phyloP scores from a whole-genome alignment of 768 basidiomycete species.

The button mushroom (Agaricus bisporus) region DNA sequence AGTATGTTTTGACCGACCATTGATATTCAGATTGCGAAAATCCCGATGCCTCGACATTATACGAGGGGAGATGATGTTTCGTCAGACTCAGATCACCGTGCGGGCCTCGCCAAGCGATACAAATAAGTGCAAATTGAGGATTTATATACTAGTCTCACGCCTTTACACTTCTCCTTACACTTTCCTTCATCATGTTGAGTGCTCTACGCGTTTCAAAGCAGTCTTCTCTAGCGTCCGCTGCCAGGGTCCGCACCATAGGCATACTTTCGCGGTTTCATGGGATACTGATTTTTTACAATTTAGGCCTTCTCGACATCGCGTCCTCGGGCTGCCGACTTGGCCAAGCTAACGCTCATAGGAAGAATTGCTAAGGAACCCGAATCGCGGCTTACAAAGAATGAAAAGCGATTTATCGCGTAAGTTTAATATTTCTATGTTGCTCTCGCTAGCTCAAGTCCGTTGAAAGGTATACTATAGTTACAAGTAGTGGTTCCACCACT shows the following conservation, averaged over 20 bases:
- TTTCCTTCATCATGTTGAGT: constrained; percentile 38
- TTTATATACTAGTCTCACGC: neutral
- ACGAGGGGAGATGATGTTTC: neutral
- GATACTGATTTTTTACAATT: neutral
- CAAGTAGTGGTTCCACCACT: constrained; percentile 46
- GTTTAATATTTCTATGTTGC: constrained; percentile 20
- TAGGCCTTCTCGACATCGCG: constrained; percentile 64
- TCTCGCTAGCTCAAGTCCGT: neutral
- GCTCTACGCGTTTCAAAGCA: constrained; percentile 30
- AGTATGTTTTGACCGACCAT: constrained; percentile 35
- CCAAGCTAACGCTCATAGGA: constrained; percentile 76
- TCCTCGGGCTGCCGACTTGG: constrained; percentile 51
- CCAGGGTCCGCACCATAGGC: neutral
- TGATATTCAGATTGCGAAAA: constrained; percentile 79
- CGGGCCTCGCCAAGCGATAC: constrained; percentile 1
- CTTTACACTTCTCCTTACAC: neutral
- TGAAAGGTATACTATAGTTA: constrained; percentile 69
- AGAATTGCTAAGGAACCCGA: constrained; percentile 69
- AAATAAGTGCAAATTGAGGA: constrained; percentile 14
- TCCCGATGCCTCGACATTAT: constrained; percentile 89
- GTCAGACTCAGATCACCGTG: neutral
- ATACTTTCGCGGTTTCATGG: neutral
- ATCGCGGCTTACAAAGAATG: constrained; percentile 56
- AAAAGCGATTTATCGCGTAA: constrained; percentile 75
- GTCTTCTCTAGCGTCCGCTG: neutral